Conservation (phyloP, 2,329 filamentous ascomycete genomes). For the Reticulascus tulasneorum region DNA sequence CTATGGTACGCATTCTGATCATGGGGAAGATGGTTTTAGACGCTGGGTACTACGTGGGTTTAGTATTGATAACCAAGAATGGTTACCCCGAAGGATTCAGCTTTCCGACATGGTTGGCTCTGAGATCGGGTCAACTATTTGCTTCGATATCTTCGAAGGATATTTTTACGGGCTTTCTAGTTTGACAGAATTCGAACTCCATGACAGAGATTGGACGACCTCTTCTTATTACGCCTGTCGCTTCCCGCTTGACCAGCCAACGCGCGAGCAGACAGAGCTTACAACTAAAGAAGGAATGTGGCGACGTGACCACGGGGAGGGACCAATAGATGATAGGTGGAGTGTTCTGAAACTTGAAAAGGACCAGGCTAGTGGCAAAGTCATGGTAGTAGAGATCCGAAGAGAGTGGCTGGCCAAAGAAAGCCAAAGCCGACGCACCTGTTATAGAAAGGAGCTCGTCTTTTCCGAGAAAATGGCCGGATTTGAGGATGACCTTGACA, state of each 20-base stretch:
- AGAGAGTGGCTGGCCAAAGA: slow-evolving; percentile 58
- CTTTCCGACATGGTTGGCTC: slow-evolving; percentile 57
- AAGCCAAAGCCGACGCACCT: slow-evolving; percentile 59
- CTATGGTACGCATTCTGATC: slow-evolving; percentile 59
- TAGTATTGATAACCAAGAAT: slow-evolving; percentile 36
- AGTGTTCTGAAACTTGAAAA: slow-evolving; percentile 59
- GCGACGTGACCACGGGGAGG: slow-evolving; percentile 64
- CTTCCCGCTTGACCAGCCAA: slow-evolving; percentile 51
- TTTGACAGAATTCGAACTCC: slow-evolving; percentile 55
- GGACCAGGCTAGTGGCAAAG: slow-evolving; percentile 53
- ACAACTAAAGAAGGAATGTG: slow-evolving; percentile 48
- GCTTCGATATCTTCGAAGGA: slow-evolving; percentile 64
- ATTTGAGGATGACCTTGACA: too few relatives aligned
- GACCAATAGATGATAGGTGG: slow-evolving; percentile 72
- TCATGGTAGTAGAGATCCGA: slow-evolving; percentile 63
- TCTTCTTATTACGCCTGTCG: slow-evolving; percentile 67
- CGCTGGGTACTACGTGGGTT: slow-evolving; percentile 61
- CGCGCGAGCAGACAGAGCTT: slow-evolving; percentile 31
- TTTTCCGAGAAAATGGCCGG: slow-evolving; percentile 31
- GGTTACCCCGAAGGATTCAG: slow-evolving; percentile 41
- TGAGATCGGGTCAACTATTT: slow-evolving; percentile 64
- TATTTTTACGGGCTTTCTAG: slow-evolving; percentile 70
- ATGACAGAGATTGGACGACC: slow-evolving; percentile 62
- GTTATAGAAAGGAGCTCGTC: slow-evolving; percentile 56
- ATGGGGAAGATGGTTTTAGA: slow-evolving; percentile 48